Evolutionary conservation across 768 basidiomycete species (phyloP).

Genomic region (Russula sp.): DNA sequence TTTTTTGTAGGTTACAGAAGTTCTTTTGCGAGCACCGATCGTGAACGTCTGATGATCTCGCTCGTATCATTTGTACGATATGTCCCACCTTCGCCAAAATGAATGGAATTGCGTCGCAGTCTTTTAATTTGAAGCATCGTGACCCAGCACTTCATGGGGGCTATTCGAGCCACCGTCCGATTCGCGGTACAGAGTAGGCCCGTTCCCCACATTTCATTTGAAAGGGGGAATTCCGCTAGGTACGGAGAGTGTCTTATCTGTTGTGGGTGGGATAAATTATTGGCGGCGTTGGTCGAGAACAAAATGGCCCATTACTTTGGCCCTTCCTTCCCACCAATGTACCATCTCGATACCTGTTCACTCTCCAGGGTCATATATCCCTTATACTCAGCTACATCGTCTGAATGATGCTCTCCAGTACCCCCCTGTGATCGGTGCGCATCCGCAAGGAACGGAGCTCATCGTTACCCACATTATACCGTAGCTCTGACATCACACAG

Average conservation of each 20-base stretch:
- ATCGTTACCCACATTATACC: not conserved
- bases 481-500: not conserved
- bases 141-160: not conserved
- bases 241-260: conserved; percentile 6
- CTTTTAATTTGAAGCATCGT: too few species aligned
- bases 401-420: not conserved
- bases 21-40: conserved; percentile 11
- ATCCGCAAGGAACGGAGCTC: not conserved
- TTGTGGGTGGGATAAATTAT: not conserved
- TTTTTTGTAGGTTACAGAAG: conserved; percentile 5
- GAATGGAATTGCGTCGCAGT: conserved; percentile 6
- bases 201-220: not conserved
- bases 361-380: not conserved
- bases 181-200: not conserved
- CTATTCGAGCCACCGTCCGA: not conserved
- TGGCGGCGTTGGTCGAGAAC: not conserved
- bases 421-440: not conserved
- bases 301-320: not conserved
- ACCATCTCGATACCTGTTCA: not conserved
- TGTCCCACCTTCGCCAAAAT: conserved; percentile 5
- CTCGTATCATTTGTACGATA: conserved; percentile 19
- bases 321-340: not conserved
- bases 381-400: not conserved
- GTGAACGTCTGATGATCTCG: conserved; percentile 17
- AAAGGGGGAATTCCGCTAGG: not conserved